Base-by-base conservation (phyloP, 352 stramenopile species). In the Phytophthora litchii region DNA sequence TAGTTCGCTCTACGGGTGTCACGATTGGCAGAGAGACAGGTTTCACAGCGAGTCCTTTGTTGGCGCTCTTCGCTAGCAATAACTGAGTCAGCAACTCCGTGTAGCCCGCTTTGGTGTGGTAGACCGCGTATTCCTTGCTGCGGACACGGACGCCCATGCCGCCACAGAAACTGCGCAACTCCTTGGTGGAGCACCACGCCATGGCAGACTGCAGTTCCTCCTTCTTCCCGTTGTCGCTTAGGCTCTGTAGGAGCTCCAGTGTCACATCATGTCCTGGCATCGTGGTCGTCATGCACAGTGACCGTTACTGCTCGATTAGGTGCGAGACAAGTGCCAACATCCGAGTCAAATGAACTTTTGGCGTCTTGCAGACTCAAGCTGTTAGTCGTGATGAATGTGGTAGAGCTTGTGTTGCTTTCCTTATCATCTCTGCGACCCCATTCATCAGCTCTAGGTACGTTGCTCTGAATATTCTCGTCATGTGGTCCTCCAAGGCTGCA, bases 21-120 rank as follows among this genome's bases (percentile, higher is more conserved):
- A 51, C 20, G 10, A 64, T 29, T 8, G 46, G 11, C 13, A 45
- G 12, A 1, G 31, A 16, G 1, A 21, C 25, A 1, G 38, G n/a
- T 12, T 48, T 47, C 17, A 59, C 31, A 14, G 41, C 37, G 21
- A 56, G 23, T 8, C 51, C 51, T 23, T 63, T 50, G 25, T 9
- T 54, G 13, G 45, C 45, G 20, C 37, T 67, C 25, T 49, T 52
- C 27, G 45, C 53, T 8, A 41, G 19, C 40, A 68, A 10, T 13
- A 68, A 35, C 19, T 68, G 46, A n/a, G 11, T 48, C 34, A 68
- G 20, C 46, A 68, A 23, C 44, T 68, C 53, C 37, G 46, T 46
- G 27, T 69, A 64, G 12, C 45, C 54, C 14, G 54, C 60, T 21
- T 69, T 69, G 23, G 53, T 60, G 31, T 69, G 53, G 27, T 69